These are phyloP conservation scores for Monosporascus ibericus DNA, from an alignment of 2,329 filamentous ascomycete genomes.

Conservation along the genomic window DNA sequence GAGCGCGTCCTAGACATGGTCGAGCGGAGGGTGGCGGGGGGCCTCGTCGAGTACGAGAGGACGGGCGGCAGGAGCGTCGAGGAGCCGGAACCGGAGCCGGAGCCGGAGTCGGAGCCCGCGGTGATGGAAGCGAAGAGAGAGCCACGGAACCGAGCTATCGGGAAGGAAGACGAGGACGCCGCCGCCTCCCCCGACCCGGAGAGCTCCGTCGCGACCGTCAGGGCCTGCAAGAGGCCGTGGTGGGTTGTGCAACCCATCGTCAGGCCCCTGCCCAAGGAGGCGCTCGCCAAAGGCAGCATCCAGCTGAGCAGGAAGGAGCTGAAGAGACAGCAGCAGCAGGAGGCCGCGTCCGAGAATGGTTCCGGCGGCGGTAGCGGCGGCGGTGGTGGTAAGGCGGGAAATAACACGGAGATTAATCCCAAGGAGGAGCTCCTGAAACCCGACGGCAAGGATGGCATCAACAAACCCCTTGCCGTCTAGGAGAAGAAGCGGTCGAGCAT, in stretches of 20 bases:
- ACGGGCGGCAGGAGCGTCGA: slow-evolving; percentile 45
- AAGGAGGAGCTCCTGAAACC: slow-evolving; percentile 14
- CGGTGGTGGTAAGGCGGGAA: slow-evolving; percentile 1
- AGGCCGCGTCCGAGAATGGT: background rate
- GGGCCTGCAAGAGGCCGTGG: slow-evolving; percentile 72
- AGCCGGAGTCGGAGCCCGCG: slow-evolving; percentile 15
- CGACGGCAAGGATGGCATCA: slow-evolving; percentile 16
- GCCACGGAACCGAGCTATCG: background rate
- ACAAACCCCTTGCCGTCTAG: slow-evolving; percentile 15
- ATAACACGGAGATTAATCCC: slow-evolving; percentile 3
- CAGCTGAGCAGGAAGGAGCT: slow-evolving; percentile 65
- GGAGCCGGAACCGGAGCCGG: slow-evolving; percentile 23
- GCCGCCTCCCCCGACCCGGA: slow-evolving; percentile 38
- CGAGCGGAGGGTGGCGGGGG: slow-evolving; percentile 67
- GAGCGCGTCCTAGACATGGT: slow-evolving; percentile 72
- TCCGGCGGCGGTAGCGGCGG: background rate
- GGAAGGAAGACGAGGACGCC: slow-evolving; percentile 20
- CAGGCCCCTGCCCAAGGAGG: slow-evolving; percentile 80
- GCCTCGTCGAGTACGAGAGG: slow-evolving; percentile 60
- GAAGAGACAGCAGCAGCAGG: slow-evolving; percentile 29
- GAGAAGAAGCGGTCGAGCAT: slow-evolving; percentile 12
- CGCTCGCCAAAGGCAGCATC: slow-evolving; percentile 73
- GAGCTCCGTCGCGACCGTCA: slow-evolving; percentile 62
- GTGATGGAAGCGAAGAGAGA: slow-evolving; percentile 28
- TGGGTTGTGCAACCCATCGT: slow-evolving; percentile 89